Evolutionary conservation across 345 rosid genomes (phyloP).

Genomic region (Syzygium aqueum): DNA sequence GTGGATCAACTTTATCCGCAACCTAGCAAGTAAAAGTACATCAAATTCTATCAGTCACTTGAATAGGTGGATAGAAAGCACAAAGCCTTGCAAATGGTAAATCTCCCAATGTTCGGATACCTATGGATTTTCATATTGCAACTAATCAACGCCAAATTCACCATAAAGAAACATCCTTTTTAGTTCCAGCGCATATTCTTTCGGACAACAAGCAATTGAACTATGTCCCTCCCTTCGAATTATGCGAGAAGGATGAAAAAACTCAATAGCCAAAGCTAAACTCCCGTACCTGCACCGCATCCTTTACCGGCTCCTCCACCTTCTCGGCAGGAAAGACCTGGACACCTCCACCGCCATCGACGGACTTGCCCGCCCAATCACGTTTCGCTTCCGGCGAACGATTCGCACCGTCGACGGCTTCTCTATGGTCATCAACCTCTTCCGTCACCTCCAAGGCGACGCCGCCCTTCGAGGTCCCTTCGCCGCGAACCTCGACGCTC

Average conservation of each 20-base stretch:
- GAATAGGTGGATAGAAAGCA: neutral
- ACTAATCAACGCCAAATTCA: neutral
- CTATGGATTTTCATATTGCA: neutral
- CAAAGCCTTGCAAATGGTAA: neutral
- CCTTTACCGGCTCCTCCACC: conserved; percentile 10
- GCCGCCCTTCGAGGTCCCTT: neutral
- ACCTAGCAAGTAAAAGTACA: conserved; percentile 16
- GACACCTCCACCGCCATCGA: neutral
- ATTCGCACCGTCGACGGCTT: conserved; percentile 3
- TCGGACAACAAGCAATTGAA: neutral
- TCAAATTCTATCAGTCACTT: neutral
- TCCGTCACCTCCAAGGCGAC: conserved; percentile 2
- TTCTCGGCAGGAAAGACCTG: conserved; percentile 7
- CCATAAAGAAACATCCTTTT: neutral
- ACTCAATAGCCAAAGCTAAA: neutral
- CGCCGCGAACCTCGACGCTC: neutral
- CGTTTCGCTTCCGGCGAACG: neutral
- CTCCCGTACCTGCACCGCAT: conserved; percentile 19
- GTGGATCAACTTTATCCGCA: conserved; percentile 15
- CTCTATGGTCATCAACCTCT: neutral
- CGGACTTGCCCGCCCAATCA: neutral
- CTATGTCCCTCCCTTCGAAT: neutral
- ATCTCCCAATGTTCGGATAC: neutral
- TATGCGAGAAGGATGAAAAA: neutral
- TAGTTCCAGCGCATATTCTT: neutral